phyloP scores from a whole-genome alignment of 306 rosid species.

The Ormosia emarginata region DNA sequence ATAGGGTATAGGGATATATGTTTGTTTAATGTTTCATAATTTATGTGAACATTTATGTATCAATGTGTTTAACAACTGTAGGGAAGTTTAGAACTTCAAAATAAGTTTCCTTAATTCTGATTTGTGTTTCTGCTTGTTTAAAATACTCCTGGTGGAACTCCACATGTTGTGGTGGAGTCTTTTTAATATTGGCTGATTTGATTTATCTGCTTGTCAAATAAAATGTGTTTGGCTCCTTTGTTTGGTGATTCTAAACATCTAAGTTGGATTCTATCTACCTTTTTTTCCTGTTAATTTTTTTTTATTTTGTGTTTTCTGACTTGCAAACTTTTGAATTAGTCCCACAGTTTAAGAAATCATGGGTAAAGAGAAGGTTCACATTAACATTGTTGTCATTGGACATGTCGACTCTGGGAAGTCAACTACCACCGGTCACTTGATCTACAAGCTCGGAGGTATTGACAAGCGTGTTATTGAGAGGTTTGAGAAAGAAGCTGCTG shows the following conservation, averaged over 20 bases:
- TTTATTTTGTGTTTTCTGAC: not conserved
- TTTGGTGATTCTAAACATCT: not conserved
- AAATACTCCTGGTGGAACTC: not conserved
- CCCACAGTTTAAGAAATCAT: not conserved
- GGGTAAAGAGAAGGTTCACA: conserved; percentile 33
- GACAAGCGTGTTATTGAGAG: conserved; percentile 35
- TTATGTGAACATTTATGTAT: too few relatives aligned
- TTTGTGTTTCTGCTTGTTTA: not conserved
- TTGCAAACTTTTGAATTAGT: not conserved
- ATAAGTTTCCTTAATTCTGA: not conserved
- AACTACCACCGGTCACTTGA: conserved; percentile 29
- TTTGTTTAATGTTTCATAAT: too few relatives aligned
- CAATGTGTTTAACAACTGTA: too few relatives aligned
- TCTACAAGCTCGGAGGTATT: conserved; percentile 36
- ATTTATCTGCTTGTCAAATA: not conserved
- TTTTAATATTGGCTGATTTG: not conserved
- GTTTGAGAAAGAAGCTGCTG: conserved; percentile 36
- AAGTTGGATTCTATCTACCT: not conserved
- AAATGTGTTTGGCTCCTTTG: not conserved
- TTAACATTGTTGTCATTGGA: conserved; percentile 30
- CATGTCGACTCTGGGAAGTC: conserved; percentile 35
- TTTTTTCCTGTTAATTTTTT: not conserved
- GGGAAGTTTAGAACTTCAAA: not conserved
- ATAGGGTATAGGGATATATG: not conserved
- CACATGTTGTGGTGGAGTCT: not conserved